Evolutionary conservation across 2,329 filamentous ascomycete genomes (phyloP).

Genomic region (Phaeosphaeria sp.): DNA sequence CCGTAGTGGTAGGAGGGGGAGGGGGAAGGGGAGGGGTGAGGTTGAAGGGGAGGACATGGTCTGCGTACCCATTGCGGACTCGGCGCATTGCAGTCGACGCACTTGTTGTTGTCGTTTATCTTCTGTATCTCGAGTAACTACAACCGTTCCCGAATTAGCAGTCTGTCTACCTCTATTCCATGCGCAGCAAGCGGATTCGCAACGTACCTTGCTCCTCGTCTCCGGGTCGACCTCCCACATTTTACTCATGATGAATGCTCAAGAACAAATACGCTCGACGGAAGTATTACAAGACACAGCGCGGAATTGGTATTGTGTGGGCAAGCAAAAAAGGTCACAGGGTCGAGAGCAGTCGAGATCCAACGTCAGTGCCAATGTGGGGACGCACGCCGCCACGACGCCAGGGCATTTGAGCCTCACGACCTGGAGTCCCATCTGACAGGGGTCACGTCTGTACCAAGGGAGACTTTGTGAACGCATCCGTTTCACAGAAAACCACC

Average conservation of each 20-base stretch:
- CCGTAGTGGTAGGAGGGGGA: constrained; percentile 7
- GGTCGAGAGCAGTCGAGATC: constrained; percentile 19
- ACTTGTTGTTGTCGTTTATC: constrained; percentile 83
- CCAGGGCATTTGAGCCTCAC: not conserved
- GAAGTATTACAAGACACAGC: not conserved
- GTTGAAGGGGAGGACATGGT: not conserved
- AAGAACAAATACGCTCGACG: not conserved
- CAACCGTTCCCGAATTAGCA: not conserved
- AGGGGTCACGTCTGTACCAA: not conserved
- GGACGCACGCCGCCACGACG: constrained; percentile 14
- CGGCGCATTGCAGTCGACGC: constrained; percentile 94
- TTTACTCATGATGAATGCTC: constrained; percentile 60
- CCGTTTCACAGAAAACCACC: not conserved
- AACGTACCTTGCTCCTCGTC: constrained; percentile 85
- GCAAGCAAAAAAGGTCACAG: not conserved
- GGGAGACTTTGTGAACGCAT: too few relatives aligned
- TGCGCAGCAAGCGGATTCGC: not conserved
- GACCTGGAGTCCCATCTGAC: constrained; percentile 13
- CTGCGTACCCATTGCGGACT: constrained; percentile 91
- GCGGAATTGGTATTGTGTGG: not conserved
- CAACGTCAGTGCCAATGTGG: constrained; percentile 20
- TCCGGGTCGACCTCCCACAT: constrained; percentile 99
- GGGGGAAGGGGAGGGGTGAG: constrained; percentile 6
- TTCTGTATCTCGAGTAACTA: constrained; percentile 92
- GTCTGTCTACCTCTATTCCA: too few relatives aligned